These are phyloP conservation scores for Skeletonema menzelii DNA, from an alignment of 108 stramenopile species.

Conservation along the genomic window DNA sequence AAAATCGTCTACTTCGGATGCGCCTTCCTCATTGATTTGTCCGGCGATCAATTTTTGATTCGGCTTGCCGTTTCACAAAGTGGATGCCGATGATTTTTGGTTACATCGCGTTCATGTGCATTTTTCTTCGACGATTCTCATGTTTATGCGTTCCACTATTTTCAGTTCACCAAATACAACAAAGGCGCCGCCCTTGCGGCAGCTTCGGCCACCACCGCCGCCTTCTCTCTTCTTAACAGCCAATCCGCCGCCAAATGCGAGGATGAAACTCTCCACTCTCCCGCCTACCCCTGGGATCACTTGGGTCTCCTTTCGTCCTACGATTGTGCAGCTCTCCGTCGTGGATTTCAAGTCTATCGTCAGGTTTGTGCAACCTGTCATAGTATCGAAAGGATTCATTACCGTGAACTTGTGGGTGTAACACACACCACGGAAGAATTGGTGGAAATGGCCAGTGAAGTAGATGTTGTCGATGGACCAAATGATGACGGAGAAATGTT, in stretches of 20 bases:
- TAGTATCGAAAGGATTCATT: slow-evolving; percentile 91
- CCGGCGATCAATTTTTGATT: background rate
- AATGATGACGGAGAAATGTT: slow-evolving; percentile 99
- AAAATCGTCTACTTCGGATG: background rate
- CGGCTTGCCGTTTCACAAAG: background rate
- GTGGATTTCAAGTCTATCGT: slow-evolving; percentile 99
- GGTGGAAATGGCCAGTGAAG: slow-evolving; percentile 87
- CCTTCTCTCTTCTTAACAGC: slow-evolving; percentile 9
- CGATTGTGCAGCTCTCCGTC: slow-evolving; percentile 92
- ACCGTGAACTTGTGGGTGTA: slow-evolving; percentile 97
- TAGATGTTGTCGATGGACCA: slow-evolving; percentile 96
- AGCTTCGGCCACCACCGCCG: slow-evolving; percentile 21
- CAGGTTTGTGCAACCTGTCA: slow-evolving; percentile 98
- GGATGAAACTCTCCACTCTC: slow-evolving; percentile 76
- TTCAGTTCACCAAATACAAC: slow-evolving; percentile 38
- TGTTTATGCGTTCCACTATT: background rate
- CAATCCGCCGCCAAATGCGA: slow-evolving; percentile 39
- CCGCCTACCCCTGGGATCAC: slow-evolving; percentile 80
- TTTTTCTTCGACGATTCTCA: background rate
- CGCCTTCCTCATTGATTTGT: background rate
- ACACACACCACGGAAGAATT: slow-evolving; percentile 94
- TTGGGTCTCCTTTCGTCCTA: slow-evolving; percentile 79
- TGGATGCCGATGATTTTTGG: background rate
- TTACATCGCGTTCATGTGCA: background rate
- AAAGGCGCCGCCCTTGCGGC: slow-evolving; percentile 38